Evolutionary conservation across 768 basidiomycete species (phyloP), one percentile per base, ranked within the genome.

Genomic region (Ramaria rubella): DNA sequence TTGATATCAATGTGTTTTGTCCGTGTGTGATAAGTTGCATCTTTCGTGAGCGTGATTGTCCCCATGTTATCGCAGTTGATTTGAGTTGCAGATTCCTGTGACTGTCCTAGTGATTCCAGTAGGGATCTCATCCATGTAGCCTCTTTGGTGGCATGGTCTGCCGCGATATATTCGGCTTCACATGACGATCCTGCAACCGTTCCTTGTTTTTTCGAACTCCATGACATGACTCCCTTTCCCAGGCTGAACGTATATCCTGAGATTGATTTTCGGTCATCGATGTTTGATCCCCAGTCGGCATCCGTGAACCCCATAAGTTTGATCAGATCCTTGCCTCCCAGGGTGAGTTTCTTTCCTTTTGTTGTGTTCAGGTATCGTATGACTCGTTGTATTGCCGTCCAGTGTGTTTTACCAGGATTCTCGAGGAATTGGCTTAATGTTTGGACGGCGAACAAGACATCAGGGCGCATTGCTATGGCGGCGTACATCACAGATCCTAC

Each of bases 1-100:
- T 62, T 61, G 34, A 67, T 61, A 42, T 66, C 67, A 56, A 69
- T 67, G 58, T 69, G 67, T 53, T 67, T 67, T n/a, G 65, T 58
- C 24, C 62, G 55, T 11, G 57, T 30, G 42, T 69, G 67, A 38
- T 58, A 57, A 15, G 44, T 49, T 9, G 67, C 61, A 51, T 68
- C 65, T 11, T 60, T 55, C 3, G 50, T 26, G 24, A 60, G 19
- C 5, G 59, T 53, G 49, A 60, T 52, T 4, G 62, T 46, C 14
- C 58, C 49, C 21, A 55, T 40, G 42, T 63, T 63, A 44, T 62
- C 60, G 52, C 30, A 36, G 31, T 38, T 50, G 24, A 62, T 40
- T 7, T 23, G 49, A 17, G 52, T 60, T 11, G 55, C 30, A 9
- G n/a, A 11, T 38, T 23, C 34, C 8, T 29, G 5, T 14, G 17